Evolutionary conservation across 495 filamentous ascomycete species (phyloP), one percentile per base, ranked within the genome.

Genomic region (Bombardia bombarda): DNA sequence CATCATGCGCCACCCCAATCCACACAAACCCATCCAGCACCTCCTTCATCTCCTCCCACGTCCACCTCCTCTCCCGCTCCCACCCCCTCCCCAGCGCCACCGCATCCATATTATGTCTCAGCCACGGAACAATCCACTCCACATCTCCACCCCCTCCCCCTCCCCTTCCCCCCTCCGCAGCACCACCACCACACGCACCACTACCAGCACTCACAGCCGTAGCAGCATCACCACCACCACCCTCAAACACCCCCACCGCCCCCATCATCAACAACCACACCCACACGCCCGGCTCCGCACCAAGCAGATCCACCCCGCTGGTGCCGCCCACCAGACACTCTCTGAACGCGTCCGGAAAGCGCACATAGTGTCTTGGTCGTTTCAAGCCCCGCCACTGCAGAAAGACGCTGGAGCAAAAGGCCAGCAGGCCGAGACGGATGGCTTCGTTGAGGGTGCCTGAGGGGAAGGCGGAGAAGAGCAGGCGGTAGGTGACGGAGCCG

Each of bases 401-500:
- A 47, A 74, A 70, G 24, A 66, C 45, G 41, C 47, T 50, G 16
- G 51, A 60, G 7, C 48, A 58, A 47, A 66, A 69, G 14, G 56
- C 57, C 1, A 74, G 45, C 2, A 72, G 43, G 14, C 61, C 67
- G 3, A 69, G 46, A 8, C 68, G 65, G 23, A 72, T 45, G 1
- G 49, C 55, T 40, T 72, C 67, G 23, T 63, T 45, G 9, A 44
- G 36, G 0, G 60, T 60, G 36, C 52, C 42, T 4, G 23, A 22
- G 8, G 50, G 45, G 44, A 63, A 54, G 12, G 32, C 17, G 48
- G 62, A 60, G 36, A 56, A 31, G 14, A 71, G 47, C 1, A 74
- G 57, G 8, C 60, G 65, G 49, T 72, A 74, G 46, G 61, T 62
- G 34, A 68, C 59, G 1, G 67, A 63, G 0, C 47, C 54, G 61